Evolutionary conservation across 805 yeast species (phyloP).

Genomic region (Kodamaea laetipori): DNA sequence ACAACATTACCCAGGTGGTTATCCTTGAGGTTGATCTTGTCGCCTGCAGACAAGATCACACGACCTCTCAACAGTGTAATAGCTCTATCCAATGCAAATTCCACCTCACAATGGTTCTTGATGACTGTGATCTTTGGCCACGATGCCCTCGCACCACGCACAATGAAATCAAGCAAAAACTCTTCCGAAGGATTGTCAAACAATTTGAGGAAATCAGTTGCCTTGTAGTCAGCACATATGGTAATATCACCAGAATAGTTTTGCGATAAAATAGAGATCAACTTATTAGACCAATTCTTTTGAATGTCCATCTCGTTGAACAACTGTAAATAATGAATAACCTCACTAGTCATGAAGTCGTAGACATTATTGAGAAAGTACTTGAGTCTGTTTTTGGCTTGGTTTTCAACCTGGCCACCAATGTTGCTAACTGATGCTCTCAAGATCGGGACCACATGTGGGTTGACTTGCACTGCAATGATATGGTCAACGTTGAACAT

Average conservation of each 20-base stretch:
- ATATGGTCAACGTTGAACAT: constrained; percentile 98
- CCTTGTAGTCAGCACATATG: constrained; percentile 73
- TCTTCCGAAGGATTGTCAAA: constrained; percentile 82
- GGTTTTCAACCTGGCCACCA: constrained; percentile 69
- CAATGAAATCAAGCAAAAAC: constrained; percentile 65
- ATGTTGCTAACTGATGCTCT: constrained; percentile 66
- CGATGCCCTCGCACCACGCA: constrained; percentile 86
- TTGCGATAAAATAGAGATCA: constrained; percentile 78
- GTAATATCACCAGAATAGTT: constrained; percentile 93
- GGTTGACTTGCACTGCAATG: constrained; percentile 96
- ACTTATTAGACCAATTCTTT: constrained; percentile 68
- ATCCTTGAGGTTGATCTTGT: constrained; percentile 14
- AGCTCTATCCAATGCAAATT: constrained; percentile 80
- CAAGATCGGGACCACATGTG: constrained; percentile 90
- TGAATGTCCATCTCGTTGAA: constrained; percentile 75
- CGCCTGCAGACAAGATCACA: constrained; percentile 42
- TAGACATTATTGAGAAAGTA: constrained; percentile 54
- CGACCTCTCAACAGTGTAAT: constrained; percentile 68
- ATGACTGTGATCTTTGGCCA: constrained; percentile 92
- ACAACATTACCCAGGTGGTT: constrained; percentile 5
- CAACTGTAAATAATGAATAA: constrained; percentile 75
- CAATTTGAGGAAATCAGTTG: constrained; percentile 60
- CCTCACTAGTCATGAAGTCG: constrained; percentile 65
- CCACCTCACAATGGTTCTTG: constrained; percentile 86
- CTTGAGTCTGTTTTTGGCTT: constrained; percentile 56